Conservation (phyloP, 257 asterid species). For the Scutellaria minor region DNA sequence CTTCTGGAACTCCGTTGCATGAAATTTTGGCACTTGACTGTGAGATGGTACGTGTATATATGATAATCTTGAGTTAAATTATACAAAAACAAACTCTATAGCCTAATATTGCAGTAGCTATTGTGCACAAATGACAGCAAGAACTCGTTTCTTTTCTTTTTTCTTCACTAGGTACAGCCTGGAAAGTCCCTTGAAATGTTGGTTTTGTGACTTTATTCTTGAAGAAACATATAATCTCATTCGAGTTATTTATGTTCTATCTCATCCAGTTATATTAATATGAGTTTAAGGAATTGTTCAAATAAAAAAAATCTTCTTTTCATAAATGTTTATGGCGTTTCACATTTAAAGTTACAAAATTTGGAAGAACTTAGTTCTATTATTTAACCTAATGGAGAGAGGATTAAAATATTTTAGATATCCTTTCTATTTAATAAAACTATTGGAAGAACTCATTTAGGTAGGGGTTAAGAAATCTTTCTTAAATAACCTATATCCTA, state of each 20-base stretch:
- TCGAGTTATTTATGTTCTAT: not conserved
- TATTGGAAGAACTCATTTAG: not conserved
- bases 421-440: not conserved
- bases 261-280: not conserved
- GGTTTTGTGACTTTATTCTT: not conserved
- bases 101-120: slow-evolving; percentile 9
- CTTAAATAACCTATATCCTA: not conserved
- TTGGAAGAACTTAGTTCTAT: not conserved
- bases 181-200: not conserved
- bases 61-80: slow-evolving; percentile 12
- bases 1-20: slow-evolving; percentile 68
- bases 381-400: not conserved
- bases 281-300: not conserved
- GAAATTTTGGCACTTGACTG: slow-evolving; percentile 89
- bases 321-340: not conserved
- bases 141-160: not conserved
- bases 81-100: not conserved
- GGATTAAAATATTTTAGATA: not conserved
- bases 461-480: not conserved
- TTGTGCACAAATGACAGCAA: slow-evolving; percentile 9
- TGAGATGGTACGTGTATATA: slow-evolving; percentile 73
- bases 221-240: not conserved
- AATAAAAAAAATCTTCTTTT: not conserved
- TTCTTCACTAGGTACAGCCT: not conserved
- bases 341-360: not conserved